Evolutionary conservation across 2,329 filamentous ascomycete genomes (phyloP), one percentile per base, ranked within the genome.

Genomic region (Aureobasidium uvarum): DNA sequence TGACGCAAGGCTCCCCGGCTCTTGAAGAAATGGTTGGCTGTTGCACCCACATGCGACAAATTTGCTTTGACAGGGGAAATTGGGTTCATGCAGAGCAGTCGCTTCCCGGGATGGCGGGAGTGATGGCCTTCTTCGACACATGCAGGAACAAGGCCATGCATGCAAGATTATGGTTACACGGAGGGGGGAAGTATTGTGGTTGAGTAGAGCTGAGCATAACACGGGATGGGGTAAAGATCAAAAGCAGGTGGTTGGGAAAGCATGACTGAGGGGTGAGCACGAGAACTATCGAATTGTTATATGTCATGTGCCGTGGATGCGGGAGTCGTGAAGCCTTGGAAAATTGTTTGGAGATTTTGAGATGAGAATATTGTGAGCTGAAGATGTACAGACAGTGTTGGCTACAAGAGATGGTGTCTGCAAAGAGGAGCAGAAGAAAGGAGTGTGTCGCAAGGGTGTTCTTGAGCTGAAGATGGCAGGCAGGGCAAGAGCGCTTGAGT

Each of bases 161-260:
- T 28, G 28, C 18, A 31, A 43, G 36, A 55, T 39, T 23, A 5
- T 55, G 52, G 55, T 58, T 43, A 58, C 55, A 58, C 55, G 28
- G 16, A 56, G 23, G 23, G 13, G 33, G 18, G 25, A 25, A 10
- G 41, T 16, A 28, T 48, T 48, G 14, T 46, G n/a, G 54, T 28
- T 46, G 56, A 48, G 41, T n/a, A 31, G 39, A 23, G 41, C n/a
- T 25, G 41, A 23, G 5, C 28, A 33, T 31, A 25, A 25, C 20
- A 46, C 56, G 56, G 28, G 13, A 33, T 18, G 20, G 18, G 6
- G 39, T 18, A 39, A 39, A 31, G 18, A 23, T 1, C 33, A 31
- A 60, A 38, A 48, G 31, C 41, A 60, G 43, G 56, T 60, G 56
- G 56, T 60, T 60, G 56, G 56, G 56, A 48, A 48, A 48, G 41